Evolutionary conservation across 768 basidiomycete species (phyloP).

Genomic region (Calocybe gangraenosa): DNA sequence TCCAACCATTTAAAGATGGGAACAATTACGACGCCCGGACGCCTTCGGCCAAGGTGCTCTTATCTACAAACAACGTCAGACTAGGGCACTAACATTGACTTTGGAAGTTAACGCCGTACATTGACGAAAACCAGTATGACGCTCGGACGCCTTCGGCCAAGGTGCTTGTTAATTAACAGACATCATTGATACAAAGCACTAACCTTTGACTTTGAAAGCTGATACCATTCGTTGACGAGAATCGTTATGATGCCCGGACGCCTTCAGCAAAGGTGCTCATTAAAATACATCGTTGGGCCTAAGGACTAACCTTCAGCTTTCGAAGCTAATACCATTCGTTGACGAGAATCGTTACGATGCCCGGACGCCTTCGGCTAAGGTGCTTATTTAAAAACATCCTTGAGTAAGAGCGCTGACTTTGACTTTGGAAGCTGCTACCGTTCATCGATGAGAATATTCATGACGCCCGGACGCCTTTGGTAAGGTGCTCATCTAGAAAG

Average conservation of each 20-base stretch:
- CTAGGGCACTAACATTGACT: no score
- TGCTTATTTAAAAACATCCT: constrained; percentile 15
- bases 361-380: constrained; percentile 43
- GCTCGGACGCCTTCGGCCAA: no score
- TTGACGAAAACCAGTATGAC: no score
- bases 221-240: constrained; percentile 73
- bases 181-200: no score
- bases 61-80: constrained; percentile 2
- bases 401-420: no score
- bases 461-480: no score
- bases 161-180: constrained; percentile 5
- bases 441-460: no score
- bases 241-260: constrained; percentile 41
- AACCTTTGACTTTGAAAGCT: constrained; percentile 30
- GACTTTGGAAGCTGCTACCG: no score
- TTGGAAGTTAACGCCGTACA: no score
- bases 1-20: constrained; percentile 71
- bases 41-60: constrained; percentile 34
- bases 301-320: no score
- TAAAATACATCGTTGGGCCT: not conserved
- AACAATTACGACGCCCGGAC: constrained; percentile 45
- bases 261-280: constrained; percentile 36
- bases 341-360: constrained; percentile 53
- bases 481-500: no score
- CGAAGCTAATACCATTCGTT: constrained; percentile 65